Conservation (phyloP, 768 basidiomycete genomes). For the Boletus speciosus region DNA sequence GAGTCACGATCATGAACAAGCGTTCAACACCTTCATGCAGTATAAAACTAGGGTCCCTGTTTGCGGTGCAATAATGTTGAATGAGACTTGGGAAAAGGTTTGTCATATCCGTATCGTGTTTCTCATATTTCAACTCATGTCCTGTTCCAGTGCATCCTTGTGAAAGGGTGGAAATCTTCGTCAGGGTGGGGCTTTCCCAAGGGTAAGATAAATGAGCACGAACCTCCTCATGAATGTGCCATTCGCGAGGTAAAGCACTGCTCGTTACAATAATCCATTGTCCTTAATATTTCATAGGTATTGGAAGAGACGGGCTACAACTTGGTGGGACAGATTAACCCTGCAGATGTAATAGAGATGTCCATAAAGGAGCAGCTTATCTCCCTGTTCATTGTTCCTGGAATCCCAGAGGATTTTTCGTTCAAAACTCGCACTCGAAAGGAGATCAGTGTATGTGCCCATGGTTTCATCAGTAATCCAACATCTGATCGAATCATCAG, state of each 20-base stretch:
- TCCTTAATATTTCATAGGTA: slow-evolving; percentile 53
- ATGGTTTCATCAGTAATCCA: neutral
- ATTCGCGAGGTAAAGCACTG: slow-evolving; percentile 72
- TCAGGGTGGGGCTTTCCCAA: slow-evolving; percentile 99
- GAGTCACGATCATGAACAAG: slow-evolving; percentile 81
- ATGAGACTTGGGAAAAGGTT: slow-evolving; percentile 91
- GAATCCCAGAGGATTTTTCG: slow-evolving; percentile 80
- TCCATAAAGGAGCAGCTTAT: slow-evolving; percentile 89
- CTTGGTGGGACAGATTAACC: slow-evolving; percentile 61
- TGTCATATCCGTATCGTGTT: slow-evolving; percentile 5
- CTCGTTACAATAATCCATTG: neutral
- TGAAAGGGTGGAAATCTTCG: slow-evolving; percentile 96
- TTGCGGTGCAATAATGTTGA: slow-evolving; percentile 96
- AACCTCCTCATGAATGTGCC: slow-evolving; percentile 80
- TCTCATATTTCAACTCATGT: slow-evolving; percentile 10
- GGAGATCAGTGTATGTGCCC: slow-evolving; percentile 84
- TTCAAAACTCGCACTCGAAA: slow-evolving; percentile 96
- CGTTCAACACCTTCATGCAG: slow-evolving; percentile 86
- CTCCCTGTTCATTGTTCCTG: slow-evolving; percentile 85
- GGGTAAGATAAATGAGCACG: slow-evolving; percentile 98
- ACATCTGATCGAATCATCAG: slow-evolving; percentile 40
- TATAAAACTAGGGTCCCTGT: slow-evolving; percentile 98
- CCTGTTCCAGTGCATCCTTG: slow-evolving; percentile 76
- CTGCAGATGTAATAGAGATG: slow-evolving; percentile 73
- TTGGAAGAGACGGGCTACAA: slow-evolving; percentile 97